Evolutionary conservation across 306 rosid genomes (phyloP), one percentile per base, ranked within the genome.

Genomic region (Fragaria vesca): DNA sequence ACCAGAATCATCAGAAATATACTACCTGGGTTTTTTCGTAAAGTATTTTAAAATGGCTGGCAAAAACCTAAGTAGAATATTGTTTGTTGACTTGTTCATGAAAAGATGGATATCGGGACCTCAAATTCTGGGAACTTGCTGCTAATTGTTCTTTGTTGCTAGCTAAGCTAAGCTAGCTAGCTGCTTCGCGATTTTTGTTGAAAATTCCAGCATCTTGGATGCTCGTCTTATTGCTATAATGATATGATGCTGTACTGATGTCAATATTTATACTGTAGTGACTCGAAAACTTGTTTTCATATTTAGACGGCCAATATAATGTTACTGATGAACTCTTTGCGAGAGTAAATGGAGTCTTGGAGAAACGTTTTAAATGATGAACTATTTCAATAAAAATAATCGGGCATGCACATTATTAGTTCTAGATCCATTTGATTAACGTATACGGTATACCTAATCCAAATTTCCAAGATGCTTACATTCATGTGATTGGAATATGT

Each of bases 31-130:
- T 78, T 43, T 71, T 7, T 7, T 61, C 6, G 6, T 28, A 12
- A 12, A 62, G 16, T 5, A 62, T 13, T 26, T 28, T 0, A 67
- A 80, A 73, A 82, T 51, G 45, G 52, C 32, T 52, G 18, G 20
- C 38, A 5, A 15, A 30, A 20, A 20, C 68, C 6, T 12, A 42
- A 28, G 26, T 32, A 30, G 69, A 75, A 48, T 58, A 62, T 48
- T 58, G 67, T 54, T 72, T 73, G 69, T 75, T 81, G 76, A 69
- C 72, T 74, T 67, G 54, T 74, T 69, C 78, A 73, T 24, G 47
- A 38, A 66, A 52, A 48, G 40, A 54, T 28, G 52, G 46, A 66
- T 36, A 40, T 52, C 26, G 70, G 54, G 48, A 32, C 76, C 75
- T 74, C 66, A 66, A 80, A 74, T 74, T 74, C 66, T 80, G 70